These are phyloP conservation scores for Camellia japonica DNA, from an alignment of 148 eudicot species.

Conservation along the genomic window DNA sequence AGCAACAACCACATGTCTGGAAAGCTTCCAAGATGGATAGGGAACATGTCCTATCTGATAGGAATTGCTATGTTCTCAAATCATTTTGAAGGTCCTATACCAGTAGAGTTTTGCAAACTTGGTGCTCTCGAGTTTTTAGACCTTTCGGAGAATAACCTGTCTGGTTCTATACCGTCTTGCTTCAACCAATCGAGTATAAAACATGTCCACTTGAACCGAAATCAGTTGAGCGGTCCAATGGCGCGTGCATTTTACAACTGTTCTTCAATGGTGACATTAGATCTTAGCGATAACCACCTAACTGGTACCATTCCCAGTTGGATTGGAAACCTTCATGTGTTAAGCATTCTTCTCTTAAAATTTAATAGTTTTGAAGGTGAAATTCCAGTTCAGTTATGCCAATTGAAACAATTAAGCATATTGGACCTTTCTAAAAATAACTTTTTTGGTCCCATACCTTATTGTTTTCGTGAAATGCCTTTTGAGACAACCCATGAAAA, in stretches of 20 bases:
- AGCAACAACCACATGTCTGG: not conserved
- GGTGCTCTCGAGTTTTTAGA: not conserved
- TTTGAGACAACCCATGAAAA: no score
- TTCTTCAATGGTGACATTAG: not conserved
- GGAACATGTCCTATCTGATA: not conserved
- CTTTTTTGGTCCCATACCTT: no score
- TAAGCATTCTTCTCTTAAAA: no score
- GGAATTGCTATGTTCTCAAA: not conserved
- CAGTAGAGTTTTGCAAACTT: not conserved
- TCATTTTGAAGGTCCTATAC: slow-evolving; percentile 7
- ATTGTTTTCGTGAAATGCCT: no score
- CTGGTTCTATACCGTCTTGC: slow-evolving; percentile 4
- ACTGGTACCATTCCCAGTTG: no score
- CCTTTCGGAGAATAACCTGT: not conserved
- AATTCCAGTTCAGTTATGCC: no score
- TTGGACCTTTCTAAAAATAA: no score
- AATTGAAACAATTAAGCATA: no score
- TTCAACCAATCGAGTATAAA: not conserved
- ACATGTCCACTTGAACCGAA: not conserved
- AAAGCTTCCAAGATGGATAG: not conserved
- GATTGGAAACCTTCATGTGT: no score
- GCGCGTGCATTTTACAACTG: not conserved
- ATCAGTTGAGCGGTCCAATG: not conserved
- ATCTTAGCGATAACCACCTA: no score
- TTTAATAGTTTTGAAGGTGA: no score